Base-by-base conservation (phyloP, 1,284 basidiomycete genomes). In the Mixia osmundae region DNA sequence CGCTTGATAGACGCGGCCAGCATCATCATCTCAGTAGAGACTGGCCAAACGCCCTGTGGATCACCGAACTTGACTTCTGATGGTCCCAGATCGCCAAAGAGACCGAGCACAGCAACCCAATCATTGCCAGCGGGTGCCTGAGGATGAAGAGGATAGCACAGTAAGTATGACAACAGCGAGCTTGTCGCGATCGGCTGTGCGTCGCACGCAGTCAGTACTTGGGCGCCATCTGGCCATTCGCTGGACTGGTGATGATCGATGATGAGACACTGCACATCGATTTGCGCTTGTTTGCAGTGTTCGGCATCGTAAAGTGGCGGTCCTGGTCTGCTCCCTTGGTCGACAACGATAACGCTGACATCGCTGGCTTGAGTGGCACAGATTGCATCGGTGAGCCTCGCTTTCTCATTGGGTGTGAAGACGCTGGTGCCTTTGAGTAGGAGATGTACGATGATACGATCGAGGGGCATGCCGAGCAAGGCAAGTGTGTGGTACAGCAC, bases 191-290 rank as follows among this genome's bases (percentile, higher is more conserved):
- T 45, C 16, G 48, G 48, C 30, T 43, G 33, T 10, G 44, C 44
- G 10, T 44, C 35, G 25, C 46, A 49, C 1, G 48, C 48, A 7
- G 38, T 40, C 2, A 49, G 35, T 28, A 47, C 43, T 1, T 15
- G 2, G 2, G 40, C 18, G 14, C 30, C 40, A 3, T 37, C 36
- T 3, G 48, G 46, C 30, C 45, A 49, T 3, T 35, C 18, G n/a
- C 23, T 25, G 11, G 43, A 46, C 26, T 44, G 40, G 31, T 49
- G 48, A 39, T 49, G 48, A 32, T 49, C 48, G 30, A 49, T 33
- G 15, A 49, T 37, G 26, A 49, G 44, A 10, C 43, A 44, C 14
- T 36, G 19, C 10, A 41, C 34, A 5, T 20, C 18, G 22, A 37
- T 19, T n/a, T 20, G 18, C 22, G 10, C 20, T 10, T 24, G 23